phyloP scores from a whole-genome alignment of 2,329 filamentous ascomycete species.

The Calonectria honghensis region DNA sequence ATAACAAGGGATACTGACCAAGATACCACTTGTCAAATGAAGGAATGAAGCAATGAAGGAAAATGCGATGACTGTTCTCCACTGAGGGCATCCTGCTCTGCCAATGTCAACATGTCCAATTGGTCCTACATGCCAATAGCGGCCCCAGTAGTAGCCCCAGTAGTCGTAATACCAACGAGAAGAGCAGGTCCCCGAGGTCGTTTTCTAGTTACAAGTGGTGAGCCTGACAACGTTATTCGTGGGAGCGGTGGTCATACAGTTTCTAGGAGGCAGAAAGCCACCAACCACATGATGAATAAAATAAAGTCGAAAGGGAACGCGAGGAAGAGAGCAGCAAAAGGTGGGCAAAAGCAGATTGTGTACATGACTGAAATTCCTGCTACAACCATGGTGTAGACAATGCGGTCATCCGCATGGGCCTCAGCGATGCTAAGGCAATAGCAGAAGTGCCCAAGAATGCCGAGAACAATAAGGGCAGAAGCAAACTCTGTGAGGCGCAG shows the following conservation, averaged over 20 bases:
- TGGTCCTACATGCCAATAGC: slow-evolving; percentile 43
- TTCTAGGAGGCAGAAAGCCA: slow-evolving; percentile 53
- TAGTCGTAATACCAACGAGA: slow-evolving; percentile 51
- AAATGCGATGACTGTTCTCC: slow-evolving; percentile 26
- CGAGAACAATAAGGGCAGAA: slow-evolving; percentile 52
- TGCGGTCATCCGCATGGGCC: slow-evolving; percentile 40
- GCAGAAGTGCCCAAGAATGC: slow-evolving; percentile 49
- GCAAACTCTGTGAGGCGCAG: slow-evolving; percentile 46
- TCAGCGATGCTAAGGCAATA: slow-evolving; percentile 42
- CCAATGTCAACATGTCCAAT: neutral
- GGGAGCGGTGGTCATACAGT: slow-evolving; percentile 41
- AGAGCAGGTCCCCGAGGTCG: slow-evolving; percentile 39
- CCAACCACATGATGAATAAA: slow-evolving; percentile 55
- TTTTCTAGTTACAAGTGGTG: slow-evolving; percentile 32
- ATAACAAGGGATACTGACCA: neutral
- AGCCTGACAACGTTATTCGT: neutral
- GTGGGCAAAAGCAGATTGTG: slow-evolving; percentile 47
- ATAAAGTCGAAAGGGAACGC: slow-evolving; percentile 54
- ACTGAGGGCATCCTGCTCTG: slow-evolving; percentile 18
- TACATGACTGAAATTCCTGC: slow-evolving; percentile 55
- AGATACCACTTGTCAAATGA: slow-evolving; percentile 2
- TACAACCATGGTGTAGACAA: slow-evolving; percentile 54
- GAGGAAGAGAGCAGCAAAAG: slow-evolving; percentile 49
- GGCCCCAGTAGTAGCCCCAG: slow-evolving; percentile 56
- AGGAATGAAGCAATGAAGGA: slow-evolving; percentile 20